These are phyloP conservation scores for Pyricularia pennisetigena DNA, from an alignment of 2,329 filamentous ascomycete genomes.

Conservation along the genomic window DNA sequence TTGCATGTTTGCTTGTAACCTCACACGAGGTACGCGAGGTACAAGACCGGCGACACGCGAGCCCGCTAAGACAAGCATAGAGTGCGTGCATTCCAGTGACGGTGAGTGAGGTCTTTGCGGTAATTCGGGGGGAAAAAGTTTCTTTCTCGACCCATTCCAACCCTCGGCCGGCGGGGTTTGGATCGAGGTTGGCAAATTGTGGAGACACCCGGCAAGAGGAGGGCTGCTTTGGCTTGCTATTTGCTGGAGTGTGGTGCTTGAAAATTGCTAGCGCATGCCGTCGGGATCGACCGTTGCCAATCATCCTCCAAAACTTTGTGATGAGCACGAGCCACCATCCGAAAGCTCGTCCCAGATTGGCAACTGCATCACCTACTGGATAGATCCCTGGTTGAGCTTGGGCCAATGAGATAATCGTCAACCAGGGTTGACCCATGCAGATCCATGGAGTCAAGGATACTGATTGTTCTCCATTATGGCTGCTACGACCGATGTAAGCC, in stretches of 20 bases:
- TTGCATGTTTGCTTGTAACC: constrained; percentile 1
- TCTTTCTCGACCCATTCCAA: not conserved
- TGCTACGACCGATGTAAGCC: not conserved
- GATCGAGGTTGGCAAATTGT: not conserved
- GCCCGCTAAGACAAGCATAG: not conserved
- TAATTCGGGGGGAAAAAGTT: not conserved
- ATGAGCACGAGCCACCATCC: not conserved
- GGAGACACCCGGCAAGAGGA: not conserved
- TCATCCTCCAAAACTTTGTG: not conserved
- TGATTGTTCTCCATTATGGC: not conserved
- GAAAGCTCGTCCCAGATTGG: not conserved
- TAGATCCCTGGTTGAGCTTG: not conserved
- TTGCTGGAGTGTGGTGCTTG: not conserved
- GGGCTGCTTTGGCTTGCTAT: not conserved
- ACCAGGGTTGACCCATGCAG: not conserved
- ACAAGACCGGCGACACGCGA: not conserved
- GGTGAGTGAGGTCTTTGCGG: not conserved
- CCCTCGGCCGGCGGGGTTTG: not conserved
- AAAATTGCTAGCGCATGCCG: not conserved
- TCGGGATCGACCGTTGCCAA: not conserved
- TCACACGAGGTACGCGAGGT: not conserved
- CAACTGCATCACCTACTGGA: not conserved
- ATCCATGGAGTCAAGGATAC: not conserved
- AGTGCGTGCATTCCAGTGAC: not conserved
- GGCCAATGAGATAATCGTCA: not conserved